Evolutionary conservation across 495 filamentous ascomycete species (phyloP), one percentile per base, ranked within the genome.

Genomic region (Aspergillus coremiiformis): DNA sequence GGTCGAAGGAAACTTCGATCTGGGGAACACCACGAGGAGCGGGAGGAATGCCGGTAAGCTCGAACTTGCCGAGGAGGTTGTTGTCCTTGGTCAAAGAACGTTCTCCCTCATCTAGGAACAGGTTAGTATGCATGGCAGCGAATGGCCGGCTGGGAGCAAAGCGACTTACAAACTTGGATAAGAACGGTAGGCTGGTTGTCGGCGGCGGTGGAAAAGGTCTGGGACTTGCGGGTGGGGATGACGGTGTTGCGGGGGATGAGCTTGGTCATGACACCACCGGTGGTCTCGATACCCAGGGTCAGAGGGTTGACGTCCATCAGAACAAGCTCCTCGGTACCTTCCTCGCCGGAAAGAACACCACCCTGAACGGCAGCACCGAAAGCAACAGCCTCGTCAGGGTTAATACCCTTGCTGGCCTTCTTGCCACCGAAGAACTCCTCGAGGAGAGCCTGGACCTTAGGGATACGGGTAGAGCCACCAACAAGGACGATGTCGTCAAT

Each of bases 301-400:
- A 97, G 80, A 54, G 92, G 92, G 82, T 96, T 96, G 72, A 97
- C 92, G 64, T 97, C 92, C 87, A 96, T 90, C 64, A 97, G 88
- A 71, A 96, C 89, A 52, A 95, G 68, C 10, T 82, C 81, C 20
- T 73, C 77, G 47, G 88, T 86, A 60, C 82, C 86, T 54, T 85
- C 82, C 70, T 95, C 90, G 52, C 89, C 89, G 61, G 89, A 88
- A 44, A 97, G 76, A 61, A 97, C 85, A 84, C 90, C 92, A 78
- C 86, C 92, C 78, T 97, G 92, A 64, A 97, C 91, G 65, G 92
- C 92, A 54, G 92, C 92, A 72, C 92, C 92, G 71, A 91, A 96
- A 67, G 92, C 92, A 60, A 96, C 92, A 73, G 92, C 92, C 74
- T 97, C 91, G 74, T 97, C 92, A 57, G 92, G 92, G 79, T 97